Evolutionary conservation across 208 protist species (phyloP), one percentile per base, ranked within the genome.

Genomic region (Vickermania ingenoplastis): DNA sequence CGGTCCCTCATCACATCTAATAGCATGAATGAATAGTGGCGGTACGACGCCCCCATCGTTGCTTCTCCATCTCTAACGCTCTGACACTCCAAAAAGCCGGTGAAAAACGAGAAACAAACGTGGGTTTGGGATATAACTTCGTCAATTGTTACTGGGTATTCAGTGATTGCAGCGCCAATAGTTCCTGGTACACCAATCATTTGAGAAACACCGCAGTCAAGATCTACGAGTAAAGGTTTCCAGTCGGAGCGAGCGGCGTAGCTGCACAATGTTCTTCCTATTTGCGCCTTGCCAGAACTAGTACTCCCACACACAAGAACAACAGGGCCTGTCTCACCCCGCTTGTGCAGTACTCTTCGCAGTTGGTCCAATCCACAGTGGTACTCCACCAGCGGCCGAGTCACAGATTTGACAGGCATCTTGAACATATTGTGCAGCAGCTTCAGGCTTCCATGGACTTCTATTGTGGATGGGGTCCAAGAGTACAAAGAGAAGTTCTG

Each of bases 201-300:
- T 54, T 91, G 84, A 2, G 58, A 22, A 4, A 68, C 63, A 31
- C 80, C 65, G 28, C 67, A 77, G 58, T 94, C 80, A 36, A 92
- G 52, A 56, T 94, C 87, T 5, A 90, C 84, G 1, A 89, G 62
- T 5, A 85, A 65, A 22, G 84, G 79, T 51, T 75, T 79, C 87
- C 87, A 94, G 1, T 79, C 80, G 14, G 78, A 70, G 31, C 87
- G 73, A 17, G 84, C 68, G 3, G 84, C 83, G 61, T 94, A 94
- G 57, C 74, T 91, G 41, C 72, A 82, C 22, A 94, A 61, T 3
- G 79, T 78, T 5, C 75, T 72, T 29, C 69, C 83, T 55, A 89
- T 67, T 13, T 29, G 26, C 24, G 55, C 51, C 52, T 91, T 91
- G 7, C 72, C 73, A 26, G 61, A 55, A 14, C 67, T 36, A 53